Conservation (phyloP, 2,329 filamentous ascomycete genomes). For the Chaetomium sp. region DNA sequence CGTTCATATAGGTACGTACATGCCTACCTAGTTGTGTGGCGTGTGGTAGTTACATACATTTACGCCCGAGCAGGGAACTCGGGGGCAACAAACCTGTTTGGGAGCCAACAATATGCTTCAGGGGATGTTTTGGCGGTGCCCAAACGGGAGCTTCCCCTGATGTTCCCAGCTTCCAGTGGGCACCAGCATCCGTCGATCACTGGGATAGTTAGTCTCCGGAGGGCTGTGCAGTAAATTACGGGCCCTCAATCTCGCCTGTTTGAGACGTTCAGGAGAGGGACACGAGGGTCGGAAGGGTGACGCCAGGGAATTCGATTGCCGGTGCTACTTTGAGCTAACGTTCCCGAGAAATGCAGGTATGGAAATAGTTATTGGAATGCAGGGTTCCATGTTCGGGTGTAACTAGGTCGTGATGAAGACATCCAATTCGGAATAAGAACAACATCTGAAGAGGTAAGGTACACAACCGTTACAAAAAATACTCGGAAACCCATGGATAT, state of each 20-base stretch:
- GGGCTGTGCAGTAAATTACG: slow-evolving; percentile 11
- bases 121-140: slow-evolving; percentile 1
- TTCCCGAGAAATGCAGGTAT: background rate
- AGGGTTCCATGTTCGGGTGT: background rate
- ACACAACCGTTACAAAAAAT: background rate
- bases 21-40: no score
- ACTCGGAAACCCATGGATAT: background rate
- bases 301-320: background rate
- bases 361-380: background rate
- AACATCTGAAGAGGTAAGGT: no score
- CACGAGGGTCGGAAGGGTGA: background rate
- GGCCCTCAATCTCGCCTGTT: slow-evolving; percentile 15
- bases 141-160: slow-evolving; percentile 6
- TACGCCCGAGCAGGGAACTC: background rate
- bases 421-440: background rate
- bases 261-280: slow-evolving; percentile 1
- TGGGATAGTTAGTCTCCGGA: background rate
- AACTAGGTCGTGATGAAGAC: background rate
- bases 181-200: slow-evolving; percentile 3
- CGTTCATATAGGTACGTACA: background rate
- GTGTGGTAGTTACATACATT: no score
- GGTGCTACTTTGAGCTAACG: background rate
- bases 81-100: slow-evolving; percentile 7
- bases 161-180: background rate
- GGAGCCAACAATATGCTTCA: background rate